phyloP scores from a whole-genome alignment of 805 yeast genomes.

The Yamadazyma takamatsuzukensis region DNA sequence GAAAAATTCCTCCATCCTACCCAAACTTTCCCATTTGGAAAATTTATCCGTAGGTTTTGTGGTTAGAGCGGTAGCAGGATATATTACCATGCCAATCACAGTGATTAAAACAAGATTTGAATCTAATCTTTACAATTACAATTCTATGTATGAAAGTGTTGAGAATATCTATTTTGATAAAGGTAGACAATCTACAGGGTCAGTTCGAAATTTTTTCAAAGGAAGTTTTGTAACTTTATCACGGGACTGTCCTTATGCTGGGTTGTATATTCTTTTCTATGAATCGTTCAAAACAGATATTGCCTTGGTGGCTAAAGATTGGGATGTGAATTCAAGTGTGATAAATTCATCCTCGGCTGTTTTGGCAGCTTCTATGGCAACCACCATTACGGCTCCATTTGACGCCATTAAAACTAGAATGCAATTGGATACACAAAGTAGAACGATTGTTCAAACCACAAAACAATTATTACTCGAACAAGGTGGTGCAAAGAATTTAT shows the following conservation, averaged over 20 bases:
- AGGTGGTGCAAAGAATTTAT: slow-evolving; percentile 56
- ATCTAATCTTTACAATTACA: slow-evolving; percentile 70
- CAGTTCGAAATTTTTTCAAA: slow-evolving; percentile 69
- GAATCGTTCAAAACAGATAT: slow-evolving; percentile 63
- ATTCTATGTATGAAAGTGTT: slow-evolving; percentile 58
- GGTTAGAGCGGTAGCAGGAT: slow-evolving; percentile 79
- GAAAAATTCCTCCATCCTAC: slow-evolving; percentile 36
- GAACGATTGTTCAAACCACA: slow-evolving; percentile 32
- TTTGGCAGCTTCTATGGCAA: slow-evolving; percentile 72
- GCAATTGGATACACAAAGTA: slow-evolving; percentile 58
- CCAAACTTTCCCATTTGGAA: slow-evolving; percentile 64
- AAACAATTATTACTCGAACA: slow-evolving; percentile 40
- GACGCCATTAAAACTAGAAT: slow-evolving; percentile 91
- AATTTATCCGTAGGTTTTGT: slow-evolving; percentile 75
- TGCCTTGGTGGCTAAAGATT: slow-evolving; percentile 3
- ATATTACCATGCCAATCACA: slow-evolving; percentile 91
- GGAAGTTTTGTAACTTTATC: slow-evolving; percentile 86
- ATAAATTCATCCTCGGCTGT: slow-evolving; percentile 78
- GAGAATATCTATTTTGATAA: slow-evolving; percentile 48
- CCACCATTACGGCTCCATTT: slow-evolving; percentile 89
- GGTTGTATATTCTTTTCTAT: slow-evolving; percentile 81
- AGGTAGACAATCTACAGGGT: slow-evolving; percentile 17
- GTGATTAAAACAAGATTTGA: slow-evolving; percentile 86
- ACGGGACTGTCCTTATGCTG: slow-evolving; percentile 96
- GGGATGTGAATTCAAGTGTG: slow-evolving; percentile 14